Evolutionary conservation across 2,329 filamentous ascomycete species (phyloP).

Genomic region (Aspergillus candidus): DNA sequence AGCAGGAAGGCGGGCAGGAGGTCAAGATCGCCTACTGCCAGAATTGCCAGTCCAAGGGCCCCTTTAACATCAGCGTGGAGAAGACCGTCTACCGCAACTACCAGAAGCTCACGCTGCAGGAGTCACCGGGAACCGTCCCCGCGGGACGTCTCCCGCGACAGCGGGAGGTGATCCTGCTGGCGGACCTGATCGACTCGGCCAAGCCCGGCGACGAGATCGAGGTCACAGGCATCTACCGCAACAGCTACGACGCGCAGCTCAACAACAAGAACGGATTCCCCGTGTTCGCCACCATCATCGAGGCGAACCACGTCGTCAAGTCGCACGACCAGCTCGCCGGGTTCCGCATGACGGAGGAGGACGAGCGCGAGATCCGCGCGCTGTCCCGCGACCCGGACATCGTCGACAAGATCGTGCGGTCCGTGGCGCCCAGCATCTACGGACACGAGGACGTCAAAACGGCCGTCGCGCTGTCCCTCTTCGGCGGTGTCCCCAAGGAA

Average conservation of each 20-base stretch:
- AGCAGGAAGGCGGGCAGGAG: conserved; percentile 93
- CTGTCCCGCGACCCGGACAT: conserved; percentile 87
- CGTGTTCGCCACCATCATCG: conserved; percentile 93
- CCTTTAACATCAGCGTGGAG: conserved; percentile 92
- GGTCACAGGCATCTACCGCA: conserved; percentile 92
- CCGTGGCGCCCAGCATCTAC: conserved; percentile 95
- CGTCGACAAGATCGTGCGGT: conserved; percentile 84
- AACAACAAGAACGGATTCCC: conserved; percentile 99
- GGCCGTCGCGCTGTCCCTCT: conserved; percentile 85
- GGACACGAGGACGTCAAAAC: conserved; percentile 97
- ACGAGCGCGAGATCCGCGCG: conserved; percentile 82
- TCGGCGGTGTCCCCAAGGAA: conserved; percentile 87
- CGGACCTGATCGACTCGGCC: conserved; percentile 92
- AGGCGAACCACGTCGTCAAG: conserved; percentile 96
- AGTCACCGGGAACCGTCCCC: conserved; percentile 93
- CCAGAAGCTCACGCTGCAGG: conserved; percentile 93
- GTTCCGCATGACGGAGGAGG: conserved; percentile 90
- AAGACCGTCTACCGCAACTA: conserved; percentile 99
- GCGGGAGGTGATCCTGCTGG: conserved; percentile 89
- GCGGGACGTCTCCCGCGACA: conserved; percentile 89
- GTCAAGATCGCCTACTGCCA: conserved; percentile 96
- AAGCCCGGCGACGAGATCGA: conserved; percentile 98
- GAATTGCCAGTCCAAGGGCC: conserved; percentile 89
- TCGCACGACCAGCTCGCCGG: conserved; percentile 95
- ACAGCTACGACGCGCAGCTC: conserved; percentile 94